Evolutionary conservation across 2,329 filamentous ascomycete species (phyloP).

Genomic region (Hypomyces rosellus): DNA sequence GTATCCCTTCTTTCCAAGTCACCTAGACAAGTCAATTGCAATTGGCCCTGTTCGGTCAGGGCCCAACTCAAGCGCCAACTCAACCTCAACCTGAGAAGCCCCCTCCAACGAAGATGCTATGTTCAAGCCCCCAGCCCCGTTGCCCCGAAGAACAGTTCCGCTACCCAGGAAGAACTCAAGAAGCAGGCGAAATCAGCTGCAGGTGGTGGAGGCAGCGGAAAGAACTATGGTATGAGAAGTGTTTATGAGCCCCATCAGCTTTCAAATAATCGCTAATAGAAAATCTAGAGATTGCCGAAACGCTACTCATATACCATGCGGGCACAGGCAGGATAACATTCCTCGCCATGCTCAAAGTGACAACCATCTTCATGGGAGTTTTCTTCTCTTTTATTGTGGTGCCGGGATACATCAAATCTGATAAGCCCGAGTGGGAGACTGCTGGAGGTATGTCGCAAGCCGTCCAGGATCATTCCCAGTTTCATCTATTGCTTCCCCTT

Average conservation of each 20-base stretch:
- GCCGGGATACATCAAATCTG: slow-evolving; percentile 48
- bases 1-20: neutral
- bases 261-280: neutral
- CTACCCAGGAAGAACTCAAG: slow-evolving; percentile 18
- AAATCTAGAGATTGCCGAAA: slow-evolving; percentile 47
- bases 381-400: slow-evolving; percentile 60
- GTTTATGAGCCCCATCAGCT: neutral
- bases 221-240: slow-evolving; percentile 15
- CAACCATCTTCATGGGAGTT: slow-evolving; percentile 61
- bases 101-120: slow-evolving; percentile 21
- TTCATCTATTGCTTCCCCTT: neutral
- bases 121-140: slow-evolving; percentile 14
- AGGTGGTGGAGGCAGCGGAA: slow-evolving; percentile 8
- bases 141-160: slow-evolving; percentile 6
- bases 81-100: slow-evolving; percentile 6
- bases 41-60: neutral
- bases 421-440: slow-evolving; percentile 30
- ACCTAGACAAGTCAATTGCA: neutral
- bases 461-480: neutral
- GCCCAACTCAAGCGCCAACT: slow-evolving; percentile 13
- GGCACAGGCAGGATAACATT: slow-evolving; percentile 62
- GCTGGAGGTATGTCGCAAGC: slow-evolving; percentile 30
- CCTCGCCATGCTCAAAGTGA: slow-evolving; percentile 64
- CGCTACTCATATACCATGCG: slow-evolving; percentile 67
- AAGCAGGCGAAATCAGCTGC: slow-evolving; percentile 21